A percentile compares a stretch with the other conserved stretches of the same genome.
Evolutionary conservation across 768 basidiomycete genomes (phyloP).

Genomic region (Pisolithus microcarpus): DNA sequence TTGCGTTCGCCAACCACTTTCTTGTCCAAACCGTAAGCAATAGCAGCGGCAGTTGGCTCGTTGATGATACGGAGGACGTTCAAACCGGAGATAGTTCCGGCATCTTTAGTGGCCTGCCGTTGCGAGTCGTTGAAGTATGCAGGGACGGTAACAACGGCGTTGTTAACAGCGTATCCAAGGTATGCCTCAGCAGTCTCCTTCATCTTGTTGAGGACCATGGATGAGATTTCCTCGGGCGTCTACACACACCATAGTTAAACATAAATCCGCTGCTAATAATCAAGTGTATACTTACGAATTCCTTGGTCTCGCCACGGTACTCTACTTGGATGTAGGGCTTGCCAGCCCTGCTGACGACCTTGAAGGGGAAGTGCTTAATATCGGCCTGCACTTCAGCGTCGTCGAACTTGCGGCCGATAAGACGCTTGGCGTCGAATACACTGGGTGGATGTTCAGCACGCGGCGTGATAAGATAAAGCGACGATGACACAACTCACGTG

Average conservation of each 20-base stretch:
- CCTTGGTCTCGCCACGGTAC: slow-evolving; percentile 91
- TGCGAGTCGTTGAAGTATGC: slow-evolving; percentile 99
- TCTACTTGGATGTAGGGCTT: slow-evolving; percentile 86
- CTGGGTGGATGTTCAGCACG: slow-evolving; percentile 31
- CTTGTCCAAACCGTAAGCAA: slow-evolving; percentile 98
- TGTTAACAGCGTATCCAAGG: slow-evolving; percentile 73
- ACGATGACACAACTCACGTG: slow-evolving; percentile 40
- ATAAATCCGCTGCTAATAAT: slow-evolving; percentile 3
- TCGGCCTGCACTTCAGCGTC: slow-evolving; percentile 81
- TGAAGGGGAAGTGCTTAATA: slow-evolving; percentile 92
- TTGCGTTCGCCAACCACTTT: slow-evolving; percentile 86
- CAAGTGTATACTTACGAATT: slow-evolving; percentile 58
- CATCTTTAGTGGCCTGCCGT: slow-evolving; percentile 97
- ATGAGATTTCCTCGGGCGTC: slow-evolving; percentile 96
- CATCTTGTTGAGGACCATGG: slow-evolving; percentile 97
- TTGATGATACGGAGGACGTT: slow-evolving; percentile 99
- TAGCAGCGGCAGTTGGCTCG: slow-evolving; percentile 97
- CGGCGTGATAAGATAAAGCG: background rate
- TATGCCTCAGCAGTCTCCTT: slow-evolving; percentile 98
- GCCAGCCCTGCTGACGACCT: slow-evolving; percentile 74
- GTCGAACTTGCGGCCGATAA: slow-evolving; percentile 88
- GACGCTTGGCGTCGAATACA: slow-evolving; percentile 97
- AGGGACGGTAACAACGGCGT: slow-evolving; percentile 94
- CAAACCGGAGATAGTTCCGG: slow-evolving; percentile 88
- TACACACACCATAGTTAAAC: slow-evolving; percentile 25